Evolutionary conservation across 176 grass and related monocot species (phyloP), one percentile per base, ranked within the genome.

Genomic region (Rhynchospora pubera): DNA sequence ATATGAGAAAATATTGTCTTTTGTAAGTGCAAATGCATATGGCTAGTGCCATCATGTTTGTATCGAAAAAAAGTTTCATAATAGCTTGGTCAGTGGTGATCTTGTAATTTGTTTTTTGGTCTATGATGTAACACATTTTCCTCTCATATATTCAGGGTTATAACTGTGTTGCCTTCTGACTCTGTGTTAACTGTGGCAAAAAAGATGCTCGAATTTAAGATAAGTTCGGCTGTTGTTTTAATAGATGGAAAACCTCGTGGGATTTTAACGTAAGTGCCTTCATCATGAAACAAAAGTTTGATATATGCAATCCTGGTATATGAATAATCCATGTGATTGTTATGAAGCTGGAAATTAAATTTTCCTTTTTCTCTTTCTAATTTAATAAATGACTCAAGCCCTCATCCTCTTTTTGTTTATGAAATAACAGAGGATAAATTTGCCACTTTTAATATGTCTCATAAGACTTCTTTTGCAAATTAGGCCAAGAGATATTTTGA

Each of bases 401-500:
- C 50, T 26, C 48, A 3, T 39, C 34, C 4, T 3, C 50, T 77
- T 77, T 46, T 18, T 22, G 10, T 56, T 56, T 32, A 56, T 56
- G 51, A 48, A 39, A 48, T 28, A 46, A 19, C 55, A 56, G 7
- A 9, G 14, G 0, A 77, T 56, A 34, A 77, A 70, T 28, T n/a
- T 43, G 28, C 16, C 14, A 56, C 18, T 14, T 56, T 1, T 48
- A 1, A 39, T 19, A 21, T 84, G 19, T 43, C 7, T 60, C 68
- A 43, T 16, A 57, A 78, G 19, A 77, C 13, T 52, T 78, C 60
- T 43, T 62, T 45, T 91, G 32, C 53, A 15, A 18, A 66, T 58
- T 85, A 99, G 96, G 52, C 89, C 96, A 48, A 88, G 80, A 91
- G 96, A 99, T 85, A 95, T 99, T 82, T 91, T 99, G 87, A 99